These are phyloP conservation scores for Fusarium sp. DNA, from an alignment of 2,329 filamentous ascomycete genomes.

Conservation along the genomic window DNA sequence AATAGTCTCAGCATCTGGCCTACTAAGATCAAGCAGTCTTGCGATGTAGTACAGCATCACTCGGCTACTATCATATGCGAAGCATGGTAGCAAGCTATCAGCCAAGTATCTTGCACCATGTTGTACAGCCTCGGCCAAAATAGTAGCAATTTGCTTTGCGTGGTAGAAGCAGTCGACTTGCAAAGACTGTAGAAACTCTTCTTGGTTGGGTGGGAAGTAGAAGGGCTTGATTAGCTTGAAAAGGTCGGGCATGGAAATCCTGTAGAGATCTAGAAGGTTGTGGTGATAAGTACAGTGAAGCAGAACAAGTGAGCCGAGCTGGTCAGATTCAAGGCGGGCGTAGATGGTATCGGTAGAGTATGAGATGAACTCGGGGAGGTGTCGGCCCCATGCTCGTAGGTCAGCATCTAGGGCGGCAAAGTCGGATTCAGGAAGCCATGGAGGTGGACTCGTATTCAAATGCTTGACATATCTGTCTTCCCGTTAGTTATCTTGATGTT, in stretches of 20 bases:
- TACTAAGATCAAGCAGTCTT: conserved; percentile 53
- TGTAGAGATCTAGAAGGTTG: conserved; percentile 59
- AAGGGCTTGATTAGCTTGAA: conserved; percentile 57
- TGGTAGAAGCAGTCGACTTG: conserved; percentile 55
- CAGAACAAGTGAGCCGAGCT: conserved; percentile 57
- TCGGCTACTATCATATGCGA: conserved; percentile 60
- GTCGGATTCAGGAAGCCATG: conserved; percentile 57
- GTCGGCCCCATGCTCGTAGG: conserved; percentile 54
- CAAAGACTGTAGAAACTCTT: conserved; percentile 51
- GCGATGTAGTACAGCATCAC: conserved; percentile 62
- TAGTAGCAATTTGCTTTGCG: conserved; percentile 53
- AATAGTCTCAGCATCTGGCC: conserved; percentile 50
- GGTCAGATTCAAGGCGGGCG: conserved; percentile 58
- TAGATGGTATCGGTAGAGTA: conserved; percentile 59
- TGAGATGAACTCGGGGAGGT: conserved; percentile 57
- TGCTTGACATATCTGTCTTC: conserved; percentile 55
- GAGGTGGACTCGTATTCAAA: conserved; percentile 53
- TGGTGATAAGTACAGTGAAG: conserved; percentile 61
- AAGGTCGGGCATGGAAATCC: conserved; percentile 58
- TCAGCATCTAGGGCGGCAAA: conserved; percentile 56
- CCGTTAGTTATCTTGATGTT: conserved; percentile 13
- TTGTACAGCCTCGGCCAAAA: conserved; percentile 54
- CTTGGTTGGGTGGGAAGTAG: conserved; percentile 54
- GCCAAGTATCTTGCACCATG: conserved; percentile 56
- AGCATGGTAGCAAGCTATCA: conserved; percentile 59